Conservation (phyloP, 2,329 filamentous ascomycete species). For the Stemphylium vesicarium region DNA sequence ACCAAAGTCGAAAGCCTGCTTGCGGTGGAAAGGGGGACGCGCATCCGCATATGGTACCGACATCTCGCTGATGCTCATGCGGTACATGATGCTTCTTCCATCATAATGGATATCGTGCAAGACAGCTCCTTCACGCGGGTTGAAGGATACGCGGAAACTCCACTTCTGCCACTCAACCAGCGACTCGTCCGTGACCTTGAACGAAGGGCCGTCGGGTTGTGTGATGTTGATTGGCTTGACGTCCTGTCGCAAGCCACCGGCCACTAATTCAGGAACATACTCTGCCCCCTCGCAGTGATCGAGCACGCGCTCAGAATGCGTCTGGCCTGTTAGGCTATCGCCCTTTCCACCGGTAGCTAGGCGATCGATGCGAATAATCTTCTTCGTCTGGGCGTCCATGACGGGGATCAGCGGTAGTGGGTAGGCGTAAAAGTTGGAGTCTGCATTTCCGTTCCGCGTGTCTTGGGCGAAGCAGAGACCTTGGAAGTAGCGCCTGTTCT, state of each 20-base stretch:
- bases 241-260: constrained; percentile 48
- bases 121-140: constrained; percentile 65
- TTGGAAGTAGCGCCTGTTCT: constrained; percentile 60
- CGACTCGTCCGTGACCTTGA: constrained; percentile 59
- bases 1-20: constrained; percentile 75
- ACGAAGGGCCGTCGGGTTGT: constrained; percentile 73
- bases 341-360: constrained; percentile 49
- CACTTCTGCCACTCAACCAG: constrained; percentile 58
- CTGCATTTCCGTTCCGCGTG: constrained; percentile 52
- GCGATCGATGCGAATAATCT: constrained; percentile 46
- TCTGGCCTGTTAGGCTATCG: constrained; percentile 47
- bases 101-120: constrained; percentile 76
- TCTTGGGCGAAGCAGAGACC: constrained; percentile 61
- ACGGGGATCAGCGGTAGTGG: constrained; percentile 48
- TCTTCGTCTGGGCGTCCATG: constrained; percentile 44
- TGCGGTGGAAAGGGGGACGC: constrained; percentile 69
- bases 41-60: constrained; percentile 70
- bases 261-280: constrained; percentile 54
- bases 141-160: constrained; percentile 50
- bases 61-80: constrained; percentile 73
- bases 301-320: constrained; percentile 46
- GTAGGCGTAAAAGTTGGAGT: constrained; percentile 51
- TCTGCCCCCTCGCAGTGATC: constrained; percentile 60
- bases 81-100: constrained; percentile 68
- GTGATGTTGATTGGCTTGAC: constrained; percentile 74